Base-by-base conservation (phyloP, 169 alveolate genomes). In the Toxoplasma gondii region DNA sequence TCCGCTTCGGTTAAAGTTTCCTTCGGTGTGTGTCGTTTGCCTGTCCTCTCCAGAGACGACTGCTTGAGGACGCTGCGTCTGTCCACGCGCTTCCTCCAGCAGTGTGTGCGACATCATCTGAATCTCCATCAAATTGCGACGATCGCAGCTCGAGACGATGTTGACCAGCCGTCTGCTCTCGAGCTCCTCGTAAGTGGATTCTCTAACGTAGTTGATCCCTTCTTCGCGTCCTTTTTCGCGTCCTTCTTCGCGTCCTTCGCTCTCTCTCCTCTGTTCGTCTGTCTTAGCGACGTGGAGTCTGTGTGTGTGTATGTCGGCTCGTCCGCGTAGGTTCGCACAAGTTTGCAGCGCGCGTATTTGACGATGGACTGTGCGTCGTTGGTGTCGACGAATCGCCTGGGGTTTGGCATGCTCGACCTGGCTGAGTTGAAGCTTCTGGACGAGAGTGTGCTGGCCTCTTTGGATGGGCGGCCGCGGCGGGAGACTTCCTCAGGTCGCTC, bases 41-140 rank as follows among this genome's bases (percentile, higher is more conserved):
- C n/a, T n/a, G n/a, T 44, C 9, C 5, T 10, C 34, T 43, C 74
- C 90, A 95, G 99, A 81, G 97, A 96, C 81, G 99, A 98, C 92
- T 98, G 99, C 92, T 97, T 98, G 92, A 87, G 99, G 58, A 98
- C 99, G 41, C 97, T 98, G 98, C 94, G 98, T 22, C 99, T 98
- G 67, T 96, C 99, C 43, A 97, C 98, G 39, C 93, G 98, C 39
- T 96, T 98, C 83, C 94, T 98, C 83, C 98, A 97, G 88, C 96
- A 97, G 34, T 98, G 98, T 74, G 98, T 99, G 39, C 87, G 97
- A 19, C 97, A 97, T 97, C 98, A 97, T 94, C 95, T 98, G 88
- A 98, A 95, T 43, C 96, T 98, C 53, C 95, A 96, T 91, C 99
- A 98, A 96, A 97, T 98, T 53, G 99, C 99, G 24, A 88, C 96